Evolutionary conservation across 108 stramenopile genomes (phyloP).

Genomic region (Cyclotella cryptica): DNA sequence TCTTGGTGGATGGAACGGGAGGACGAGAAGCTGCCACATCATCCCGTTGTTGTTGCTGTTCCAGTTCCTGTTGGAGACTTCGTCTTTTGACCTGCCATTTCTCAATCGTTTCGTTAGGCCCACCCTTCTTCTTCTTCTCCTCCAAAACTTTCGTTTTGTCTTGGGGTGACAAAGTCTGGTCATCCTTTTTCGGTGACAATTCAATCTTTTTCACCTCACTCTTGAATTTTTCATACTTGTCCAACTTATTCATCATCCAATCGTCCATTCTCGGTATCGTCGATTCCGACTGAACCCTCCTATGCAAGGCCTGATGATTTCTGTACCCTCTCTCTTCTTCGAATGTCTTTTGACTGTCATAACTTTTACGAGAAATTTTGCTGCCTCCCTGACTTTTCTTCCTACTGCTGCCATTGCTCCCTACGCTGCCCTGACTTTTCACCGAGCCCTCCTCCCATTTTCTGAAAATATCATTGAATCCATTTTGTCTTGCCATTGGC

Average conservation of each 20-base stretch:
- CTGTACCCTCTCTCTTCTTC: neutral
- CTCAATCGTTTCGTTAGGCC: neutral
- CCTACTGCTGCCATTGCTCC: neutral
- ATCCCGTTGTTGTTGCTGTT: no score
- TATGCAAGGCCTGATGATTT: neutral
- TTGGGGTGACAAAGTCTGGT: neutral
- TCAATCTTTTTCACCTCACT: neutral
- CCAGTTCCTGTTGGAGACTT: no score
- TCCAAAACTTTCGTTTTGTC: neutral
- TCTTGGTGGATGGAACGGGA: neutral
- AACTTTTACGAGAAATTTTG: no score
- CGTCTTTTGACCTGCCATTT: no score
- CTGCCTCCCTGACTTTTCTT: neutral
- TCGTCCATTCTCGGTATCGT: conserved; percentile 16
- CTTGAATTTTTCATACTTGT: conserved; percentile 18
- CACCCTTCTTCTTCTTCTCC: neutral
- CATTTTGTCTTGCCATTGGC: neutral
- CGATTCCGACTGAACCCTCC: neutral
- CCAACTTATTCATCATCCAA: conserved; percentile 10
- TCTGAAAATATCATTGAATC: conserved; percentile 2
- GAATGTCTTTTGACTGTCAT: neutral
- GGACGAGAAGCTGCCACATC: no score
- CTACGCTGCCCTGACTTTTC: neutral
- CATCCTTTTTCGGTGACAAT: neutral
- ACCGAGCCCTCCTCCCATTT: conserved; percentile 7